Evolutionary conservation across 768 basidiomycete genomes (phyloP).

Genomic region (Boletales sp.): DNA sequence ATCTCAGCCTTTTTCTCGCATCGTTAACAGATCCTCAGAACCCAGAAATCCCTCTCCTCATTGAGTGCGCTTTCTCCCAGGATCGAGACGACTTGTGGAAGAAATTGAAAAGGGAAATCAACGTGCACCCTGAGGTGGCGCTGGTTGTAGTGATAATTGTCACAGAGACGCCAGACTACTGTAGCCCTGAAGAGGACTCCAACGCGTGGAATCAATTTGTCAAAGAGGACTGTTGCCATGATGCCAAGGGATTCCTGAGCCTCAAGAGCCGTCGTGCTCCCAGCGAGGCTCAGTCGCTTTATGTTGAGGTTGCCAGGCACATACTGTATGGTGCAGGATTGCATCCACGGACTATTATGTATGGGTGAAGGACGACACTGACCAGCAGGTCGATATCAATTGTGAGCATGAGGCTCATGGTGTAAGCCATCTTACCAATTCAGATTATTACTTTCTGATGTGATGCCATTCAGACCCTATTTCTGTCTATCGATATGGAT

Average conservation of each 20-base stretch:
- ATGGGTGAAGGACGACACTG: not conserved
- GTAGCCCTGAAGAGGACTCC: not conserved
- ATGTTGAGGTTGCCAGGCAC: not conserved
- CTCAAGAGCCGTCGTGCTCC: not conserved
- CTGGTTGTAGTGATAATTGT: not conserved
- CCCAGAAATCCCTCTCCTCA: not conserved
- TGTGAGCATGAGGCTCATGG: not conserved
- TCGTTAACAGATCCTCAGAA: not conserved
- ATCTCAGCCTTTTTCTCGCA: not conserved
- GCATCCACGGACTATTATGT: conserved; percentile 3
- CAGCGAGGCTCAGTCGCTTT: not conserved
- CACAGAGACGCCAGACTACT: not conserved
- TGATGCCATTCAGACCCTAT: not conserved
- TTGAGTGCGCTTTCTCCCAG: conserved; percentile 4
- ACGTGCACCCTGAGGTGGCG: not conserved
- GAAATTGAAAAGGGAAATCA: not conserved
- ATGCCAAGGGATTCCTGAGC: not conserved
- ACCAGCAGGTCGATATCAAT: not conserved
- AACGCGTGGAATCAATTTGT: not conserved
- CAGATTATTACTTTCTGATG: too few relatives aligned
- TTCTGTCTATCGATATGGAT: not conserved
- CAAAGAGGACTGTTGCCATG: not conserved
- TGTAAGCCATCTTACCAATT: not conserved
- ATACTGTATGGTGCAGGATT: conserved; percentile 1
- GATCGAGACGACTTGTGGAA: not conserved